Evolutionary conservation across 2,329 filamentous ascomycete species (phyloP), one percentile per base, ranked within the genome.

Genomic region (Aureobasidium melanogenum): DNA sequence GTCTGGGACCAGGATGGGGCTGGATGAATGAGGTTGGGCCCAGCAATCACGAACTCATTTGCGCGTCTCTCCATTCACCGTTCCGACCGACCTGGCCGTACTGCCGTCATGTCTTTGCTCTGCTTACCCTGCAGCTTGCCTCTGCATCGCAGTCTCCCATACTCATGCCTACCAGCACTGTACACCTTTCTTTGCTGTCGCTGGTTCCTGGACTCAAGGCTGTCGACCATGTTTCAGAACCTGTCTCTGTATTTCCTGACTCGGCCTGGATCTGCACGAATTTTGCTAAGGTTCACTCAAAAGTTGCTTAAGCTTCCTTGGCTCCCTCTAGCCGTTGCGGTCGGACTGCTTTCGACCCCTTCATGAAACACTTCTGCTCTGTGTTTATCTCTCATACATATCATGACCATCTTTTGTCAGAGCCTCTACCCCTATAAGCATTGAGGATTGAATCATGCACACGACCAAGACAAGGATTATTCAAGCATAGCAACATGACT

Each of bases 231-330:
- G 50, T 54, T 54, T 54, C 50, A 54, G 36, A 54, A 22, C 28
- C 19, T 14, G 22, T 54, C 50, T 50, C 17, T 34, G 12, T 34
- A 14, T 34, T 34, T 28, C 46, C 36, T 41, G 50, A 54, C 36
- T 54, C 36, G 36, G 50, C 36, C 22, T 32, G 19, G 38, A 44
- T 56, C 36, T 56, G 39, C 52, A 44, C 26, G 15, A 44, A 44
- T 56, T 34, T 26, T 24, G 22, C 19, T n/a, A 56, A 44, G 24
- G 17, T 55, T 43, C 36, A 38, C 41, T 24, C 28, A 55, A 55
- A 34, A n/a, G 10, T 56, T 22, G 52, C 12, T 56, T 56, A 56
- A 56, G 52, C 52, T 56, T 56, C 28, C 52, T 56, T 56, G 52
- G 52, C 51, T 43, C 3, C n/a, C 17, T 30, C n/a, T 41, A 43